Base-by-base conservation (phyloP, 164 flowering plant species). In the Houttuynia cordata region DNA sequence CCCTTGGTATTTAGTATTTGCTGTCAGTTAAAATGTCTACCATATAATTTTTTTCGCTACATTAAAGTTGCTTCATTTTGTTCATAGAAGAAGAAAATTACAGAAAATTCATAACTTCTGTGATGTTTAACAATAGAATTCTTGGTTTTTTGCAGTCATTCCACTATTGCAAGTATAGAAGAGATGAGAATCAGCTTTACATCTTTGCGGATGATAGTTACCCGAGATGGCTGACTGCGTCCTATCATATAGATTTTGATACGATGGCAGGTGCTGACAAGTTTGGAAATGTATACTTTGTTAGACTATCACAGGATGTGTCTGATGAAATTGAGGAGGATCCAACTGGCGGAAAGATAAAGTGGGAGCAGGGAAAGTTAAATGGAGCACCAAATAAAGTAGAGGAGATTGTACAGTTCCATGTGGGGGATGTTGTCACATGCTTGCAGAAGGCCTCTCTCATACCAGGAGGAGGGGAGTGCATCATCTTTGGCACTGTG, bases 361-460 rank as follows among this genome's bases (percentile, higher is more conserved):
- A 94, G 66, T 91, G 99, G 99, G 99, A 94, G 69, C 99, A 94
- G 70, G 97, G 99, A 54, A 94, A 80, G 78, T 80, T 94, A 50
- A 91, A 94, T 75, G 99, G 99, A 15, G 99, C 99, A 34, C 96
- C 99, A n/a, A 88, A 94, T 75, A 94, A 94, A 79, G 73, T 94
- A 3, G 97, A 94, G 71, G 97, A 91, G 73, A 94, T 94, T 25
- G 95, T 94, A 0, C 99, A 94, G 67, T 94, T 88, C 70, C 99
- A 94, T 72, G 78, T 91, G 45, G 99, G 99, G 42, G 99, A 94
- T 73, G 89, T 83, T 34, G 87, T 88, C 52, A 80, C 89, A 0
- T 81, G 89, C 74, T 70, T 94, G 86, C 96, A 94, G 76, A 94
- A 88, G 81, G 89, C 99, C 53, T 91, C 97, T 57, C 79, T 94